These are phyloP conservation scores for Ceratocystis albifundus DNA, from an alignment of 2,329 filamentous ascomycete genomes.

Conservation along the genomic window DNA sequence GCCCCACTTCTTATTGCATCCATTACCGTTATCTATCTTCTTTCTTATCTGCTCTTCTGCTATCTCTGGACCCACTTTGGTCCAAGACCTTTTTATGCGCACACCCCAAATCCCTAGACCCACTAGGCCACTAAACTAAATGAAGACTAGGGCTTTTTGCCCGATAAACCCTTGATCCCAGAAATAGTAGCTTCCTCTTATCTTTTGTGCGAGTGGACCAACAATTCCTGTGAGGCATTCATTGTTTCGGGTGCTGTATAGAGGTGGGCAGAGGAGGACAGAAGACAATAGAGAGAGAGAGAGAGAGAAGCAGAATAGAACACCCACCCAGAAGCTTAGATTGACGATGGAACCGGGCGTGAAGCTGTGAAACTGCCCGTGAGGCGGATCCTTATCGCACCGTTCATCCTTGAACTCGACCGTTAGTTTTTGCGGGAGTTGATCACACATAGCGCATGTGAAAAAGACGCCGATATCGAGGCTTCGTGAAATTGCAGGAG, in stretches of 20 bases:
- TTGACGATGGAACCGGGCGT: not conserved
- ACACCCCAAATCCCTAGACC: not conserved
- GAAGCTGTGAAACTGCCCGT: not conserved
- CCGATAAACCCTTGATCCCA: not conserved
- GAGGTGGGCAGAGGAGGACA: not conserved
- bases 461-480: not conserved
- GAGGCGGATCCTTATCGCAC: not conserved
- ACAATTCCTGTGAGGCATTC: not conserved
- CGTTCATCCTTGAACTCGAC: conserved; percentile 9
- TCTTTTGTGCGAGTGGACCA: not conserved
- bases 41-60: not conserved
- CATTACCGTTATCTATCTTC: not conserved
- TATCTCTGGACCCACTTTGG: not conserved
- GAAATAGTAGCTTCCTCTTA: conserved; percentile 12
- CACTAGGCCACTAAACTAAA: conserved; percentile 7
- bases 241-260: not conserved
- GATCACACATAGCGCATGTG: not conserved
- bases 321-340: not conserved
- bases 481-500: not conserved
- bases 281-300: too few species aligned
- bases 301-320: too few species aligned
- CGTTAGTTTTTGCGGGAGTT: conserved; percentile 3
- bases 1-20: not conserved
- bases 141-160: not conserved
- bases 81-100: not conserved